These are phyloP conservation scores for Leishmania turanica DNA, from an alignment of 208 protist genomes.

Conservation along the genomic window DNA sequence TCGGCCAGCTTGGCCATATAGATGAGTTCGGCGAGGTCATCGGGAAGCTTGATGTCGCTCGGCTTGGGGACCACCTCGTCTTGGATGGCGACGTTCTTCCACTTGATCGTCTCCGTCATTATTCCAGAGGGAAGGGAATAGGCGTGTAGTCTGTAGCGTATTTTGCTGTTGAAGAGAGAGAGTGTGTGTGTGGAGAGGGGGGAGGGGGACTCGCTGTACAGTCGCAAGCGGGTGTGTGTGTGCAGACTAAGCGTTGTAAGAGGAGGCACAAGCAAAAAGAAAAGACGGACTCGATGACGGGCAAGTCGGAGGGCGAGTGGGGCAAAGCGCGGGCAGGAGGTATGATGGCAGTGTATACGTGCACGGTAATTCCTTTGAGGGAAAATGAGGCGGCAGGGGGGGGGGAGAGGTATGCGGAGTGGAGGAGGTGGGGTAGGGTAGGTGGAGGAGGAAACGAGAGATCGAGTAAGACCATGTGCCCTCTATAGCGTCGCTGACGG, in stretches of 20 bases:
- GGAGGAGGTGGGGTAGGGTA: not conserved
- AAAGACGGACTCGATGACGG: not conserved
- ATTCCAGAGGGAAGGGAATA: slow-evolving; percentile 14
- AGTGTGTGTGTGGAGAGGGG: not conserved
- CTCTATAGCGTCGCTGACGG: not conserved
- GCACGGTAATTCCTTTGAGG: not conserved
- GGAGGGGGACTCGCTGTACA: not conserved
- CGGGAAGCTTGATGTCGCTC: slow-evolving; percentile 78
- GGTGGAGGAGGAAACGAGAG: not conserved
- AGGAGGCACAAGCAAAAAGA: not conserved
- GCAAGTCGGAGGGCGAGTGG: no score
- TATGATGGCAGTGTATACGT: not conserved
- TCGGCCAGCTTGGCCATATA: slow-evolving; percentile 98
- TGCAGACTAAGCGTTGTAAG: not conserved
- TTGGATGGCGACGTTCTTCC: slow-evolving; percentile 75
- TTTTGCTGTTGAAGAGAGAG: not conserved
- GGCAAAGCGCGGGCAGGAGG: not conserved
- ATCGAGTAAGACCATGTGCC: not conserved
- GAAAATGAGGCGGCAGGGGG: not conserved
- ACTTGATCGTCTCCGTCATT: slow-evolving; percentile 86
- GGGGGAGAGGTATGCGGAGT: not conserved
- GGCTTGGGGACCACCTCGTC: slow-evolving; percentile 83
- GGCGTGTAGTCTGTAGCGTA: slow-evolving; percentile 1
- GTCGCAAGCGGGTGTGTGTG: not conserved
- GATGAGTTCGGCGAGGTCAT: slow-evolving; percentile 88